Evolutionary conservation across 305 asterid species (phyloP).

Genomic region (Fraxinus nigra): DNA sequence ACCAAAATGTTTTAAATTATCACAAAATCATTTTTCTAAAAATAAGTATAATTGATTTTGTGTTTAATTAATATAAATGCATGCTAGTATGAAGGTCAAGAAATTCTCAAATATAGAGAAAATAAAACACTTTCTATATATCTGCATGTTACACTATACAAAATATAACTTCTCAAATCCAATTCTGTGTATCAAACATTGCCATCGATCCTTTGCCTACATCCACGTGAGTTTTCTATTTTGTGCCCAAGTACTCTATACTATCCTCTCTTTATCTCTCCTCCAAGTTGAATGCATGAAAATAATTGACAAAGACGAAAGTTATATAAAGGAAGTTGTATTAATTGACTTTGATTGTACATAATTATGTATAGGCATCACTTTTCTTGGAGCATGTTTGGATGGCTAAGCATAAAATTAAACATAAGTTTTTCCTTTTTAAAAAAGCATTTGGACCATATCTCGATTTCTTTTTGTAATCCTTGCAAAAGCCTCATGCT

Average conservation of each 20-base stretch:
- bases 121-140: background rate
- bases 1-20: background rate
- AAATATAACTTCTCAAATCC: background rate
- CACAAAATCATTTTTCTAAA: background rate
- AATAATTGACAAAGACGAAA: background rate
- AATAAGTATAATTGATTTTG: background rate
- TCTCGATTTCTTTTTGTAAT: background rate
- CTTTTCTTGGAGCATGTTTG: background rate
- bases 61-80: background rate
- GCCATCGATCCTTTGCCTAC: background rate
- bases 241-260: background rate
- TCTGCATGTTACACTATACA: background rate
- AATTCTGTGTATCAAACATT: background rate
- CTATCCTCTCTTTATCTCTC: background rate
- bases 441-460: background rate
- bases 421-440: background rate
- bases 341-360: background rate
- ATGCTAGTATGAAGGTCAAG: background rate
- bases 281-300: background rate
- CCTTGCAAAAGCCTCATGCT: background rate
- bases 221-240: background rate
- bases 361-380: background rate
- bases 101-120: background rate
- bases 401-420: background rate
- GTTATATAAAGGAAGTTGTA: background rate